These are phyloP conservation scores for Tillandsia fasciculata DNA, from an alignment of 176 grass and related monocot species.

Conservation along the genomic window DNA sequence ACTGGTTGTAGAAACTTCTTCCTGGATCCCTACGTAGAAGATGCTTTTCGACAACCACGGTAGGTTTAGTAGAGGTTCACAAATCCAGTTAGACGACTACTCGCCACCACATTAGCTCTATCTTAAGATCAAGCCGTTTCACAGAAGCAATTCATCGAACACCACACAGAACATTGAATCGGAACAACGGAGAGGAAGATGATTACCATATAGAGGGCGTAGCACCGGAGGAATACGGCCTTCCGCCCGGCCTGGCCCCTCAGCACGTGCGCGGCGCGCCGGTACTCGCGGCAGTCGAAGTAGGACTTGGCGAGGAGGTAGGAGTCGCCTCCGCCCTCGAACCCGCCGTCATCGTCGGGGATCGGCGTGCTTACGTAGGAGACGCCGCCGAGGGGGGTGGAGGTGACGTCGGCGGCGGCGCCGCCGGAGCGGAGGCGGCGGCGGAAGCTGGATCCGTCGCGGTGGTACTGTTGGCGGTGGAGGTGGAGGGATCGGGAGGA, in stretches of 20 bases:
- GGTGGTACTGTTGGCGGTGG: slow-evolving; percentile 26
- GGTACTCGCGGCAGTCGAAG: slow-evolving; percentile 95
- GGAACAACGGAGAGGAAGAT: neutral
- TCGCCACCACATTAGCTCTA: neutral
- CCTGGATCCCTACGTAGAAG: neutral
- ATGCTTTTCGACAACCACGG: neutral
- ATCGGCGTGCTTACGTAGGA: slow-evolving; percentile 47
- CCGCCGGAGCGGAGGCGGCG: slow-evolving; percentile 45
- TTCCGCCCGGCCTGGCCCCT: slow-evolving; percentile 51
- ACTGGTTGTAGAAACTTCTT: too few relatives aligned
- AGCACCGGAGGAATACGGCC: slow-evolving; percentile 86
- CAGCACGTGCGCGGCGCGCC: slow-evolving; percentile 65
- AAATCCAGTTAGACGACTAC: neutral
- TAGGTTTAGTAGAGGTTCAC: neutral
- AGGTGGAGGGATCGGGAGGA: slow-evolving; percentile 35
- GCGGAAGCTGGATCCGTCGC: slow-evolving; percentile 37
- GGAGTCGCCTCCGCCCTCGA: slow-evolving; percentile 49
- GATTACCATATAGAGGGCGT: slow-evolving; percentile 50
- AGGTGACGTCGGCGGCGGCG: slow-evolving; percentile 13
- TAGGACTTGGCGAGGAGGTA: slow-evolving; percentile 97
- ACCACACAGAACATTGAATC: neutral
- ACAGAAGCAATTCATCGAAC: slow-evolving; percentile 44
- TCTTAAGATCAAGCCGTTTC: neutral
- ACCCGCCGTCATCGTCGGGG: slow-evolving; percentile 54
- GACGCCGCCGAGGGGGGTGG: slow-evolving; percentile 35